Conservation (phyloP, 2,329 filamentous ascomycete species). For the Alternaria sp. region DNA sequence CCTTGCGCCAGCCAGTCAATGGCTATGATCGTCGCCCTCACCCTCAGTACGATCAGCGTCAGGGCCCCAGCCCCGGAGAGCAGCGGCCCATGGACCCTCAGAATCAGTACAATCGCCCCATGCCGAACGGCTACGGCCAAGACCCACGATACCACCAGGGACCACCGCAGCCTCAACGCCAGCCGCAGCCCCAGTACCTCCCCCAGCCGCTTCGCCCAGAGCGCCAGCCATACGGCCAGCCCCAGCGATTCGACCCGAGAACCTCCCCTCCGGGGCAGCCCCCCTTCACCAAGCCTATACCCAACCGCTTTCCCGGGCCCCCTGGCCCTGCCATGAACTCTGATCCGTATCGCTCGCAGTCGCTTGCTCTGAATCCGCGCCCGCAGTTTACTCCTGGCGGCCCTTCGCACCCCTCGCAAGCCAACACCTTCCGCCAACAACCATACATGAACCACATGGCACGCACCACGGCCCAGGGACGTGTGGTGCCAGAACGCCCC, state of each 20-base stretch:
- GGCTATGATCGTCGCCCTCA: slow-evolving; percentile 51
- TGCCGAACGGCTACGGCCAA: slow-evolving; percentile 53
- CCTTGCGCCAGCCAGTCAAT: slow-evolving; percentile 62
- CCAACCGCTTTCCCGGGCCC: slow-evolving; percentile 62
- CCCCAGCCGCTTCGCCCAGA: slow-evolving; percentile 69
- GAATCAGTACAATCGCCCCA: slow-evolving; percentile 41
- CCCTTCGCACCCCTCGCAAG: slow-evolving; percentile 62
- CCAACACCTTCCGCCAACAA: slow-evolving; percentile 80
- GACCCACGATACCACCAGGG: slow-evolving; percentile 49
- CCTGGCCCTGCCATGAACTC: slow-evolving; percentile 78
- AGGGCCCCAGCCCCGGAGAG: slow-evolving; percentile 34
- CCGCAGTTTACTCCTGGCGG: slow-evolving; percentile 72
- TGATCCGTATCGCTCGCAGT: slow-evolving; percentile 91
- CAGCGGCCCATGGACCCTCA: slow-evolving; percentile 40
- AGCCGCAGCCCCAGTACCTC: slow-evolving; percentile 65
- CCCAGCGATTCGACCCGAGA: slow-evolving; percentile 73
- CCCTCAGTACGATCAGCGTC: slow-evolving; percentile 39
- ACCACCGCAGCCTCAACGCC: slow-evolving; percentile 45
- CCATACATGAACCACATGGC: slow-evolving; percentile 75
- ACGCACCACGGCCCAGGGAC: slow-evolving; percentile 88
- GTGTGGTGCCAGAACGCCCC: slow-evolving; percentile 88
- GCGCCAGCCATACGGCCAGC: slow-evolving; percentile 75
- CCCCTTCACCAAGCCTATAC: slow-evolving; percentile 63
- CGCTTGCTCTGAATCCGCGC: slow-evolving; percentile 79
- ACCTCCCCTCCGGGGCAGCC: slow-evolving; percentile 60